Evolutionary conservation across 2,329 filamentous ascomycete genomes (phyloP).

Genomic region (Scedosporium aurantiacum): DNA sequence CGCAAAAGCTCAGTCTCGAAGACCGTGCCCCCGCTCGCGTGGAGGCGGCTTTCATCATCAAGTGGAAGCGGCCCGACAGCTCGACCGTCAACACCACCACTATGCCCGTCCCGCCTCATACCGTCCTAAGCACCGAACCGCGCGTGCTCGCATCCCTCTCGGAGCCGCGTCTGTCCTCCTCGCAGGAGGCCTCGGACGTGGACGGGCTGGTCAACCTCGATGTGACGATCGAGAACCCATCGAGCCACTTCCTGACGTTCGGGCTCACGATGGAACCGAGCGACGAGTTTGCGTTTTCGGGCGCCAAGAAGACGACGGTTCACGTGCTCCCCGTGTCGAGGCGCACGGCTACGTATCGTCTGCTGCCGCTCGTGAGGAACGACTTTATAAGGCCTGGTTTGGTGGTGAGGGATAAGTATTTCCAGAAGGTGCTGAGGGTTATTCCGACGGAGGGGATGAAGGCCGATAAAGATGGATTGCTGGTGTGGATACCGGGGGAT

Average conservation of each 20-base stretch:
- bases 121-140: slow-evolving; percentile 73
- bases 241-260: slow-evolving; percentile 89
- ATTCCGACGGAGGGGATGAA: slow-evolving; percentile 66
- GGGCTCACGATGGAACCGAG: slow-evolving; percentile 84
- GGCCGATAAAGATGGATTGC: slow-evolving; percentile 50
- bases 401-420: slow-evolving; percentile 79
- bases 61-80: slow-evolving; percentile 54
- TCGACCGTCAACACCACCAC: slow-evolving; percentile 46
- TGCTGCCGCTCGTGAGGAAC: slow-evolving; percentile 57
- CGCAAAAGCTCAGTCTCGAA: slow-evolving; percentile 69
- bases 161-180: slow-evolving; percentile 23
- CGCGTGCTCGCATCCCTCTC: slow-evolving; percentile 60
- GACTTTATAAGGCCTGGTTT: slow-evolving; percentile 62
- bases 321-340: slow-evolving; percentile 76
- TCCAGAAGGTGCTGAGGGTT: slow-evolving; percentile 78
- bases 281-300: slow-evolving; percentile 87
- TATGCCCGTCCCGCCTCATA: slow-evolving; percentile 68
- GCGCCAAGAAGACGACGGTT: slow-evolving; percentile 67
- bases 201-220: slow-evolving; percentile 33
- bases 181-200: slow-evolving; percentile 11
- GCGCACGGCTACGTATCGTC: slow-evolving; percentile 58
- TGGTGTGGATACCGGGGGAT: slow-evolving; percentile 46
- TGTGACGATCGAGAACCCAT: slow-evolving; percentile 80
- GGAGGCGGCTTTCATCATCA: slow-evolving; percentile 63
- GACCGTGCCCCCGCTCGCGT: slow-evolving; percentile 67